Base-by-base conservation (phyloP, 768 basidiomycete genomes). In the Boletales sp. region DNA sequence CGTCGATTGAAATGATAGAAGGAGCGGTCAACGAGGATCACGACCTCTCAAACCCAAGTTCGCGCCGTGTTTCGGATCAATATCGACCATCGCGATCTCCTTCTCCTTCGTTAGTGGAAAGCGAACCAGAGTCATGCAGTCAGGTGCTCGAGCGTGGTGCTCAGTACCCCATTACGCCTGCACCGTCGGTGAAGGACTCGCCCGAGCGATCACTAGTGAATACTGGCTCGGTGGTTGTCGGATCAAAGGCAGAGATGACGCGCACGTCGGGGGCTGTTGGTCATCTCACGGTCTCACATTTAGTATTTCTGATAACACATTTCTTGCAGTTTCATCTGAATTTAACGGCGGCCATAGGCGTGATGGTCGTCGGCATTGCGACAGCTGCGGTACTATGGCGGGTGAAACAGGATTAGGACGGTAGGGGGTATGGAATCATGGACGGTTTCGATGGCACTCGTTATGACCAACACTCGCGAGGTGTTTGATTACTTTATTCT, bases 301-400 rank as follows among this genome's bases (percentile, higher is more conserved):
- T 48, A 17, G 36, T 44, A 2, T 12, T 41, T 39, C 55, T 67
- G 48, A 67, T 61, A 2, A 57, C 52, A 36, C 15, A 31, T 63
- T 52, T 57, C 44, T 58, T 62, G 45, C 64, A 64, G 65, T 58
- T 65, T 28, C 63, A 63, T 19, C 30, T 69, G 31, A 53, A 63
- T 52, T 41, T 70, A 57, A 82, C 57, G 49, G 75, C 84, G 2
- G 84, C 82, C 6, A 66, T 85, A 4, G 85, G 85, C 5, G 79
- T 87, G 8, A 62, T 87, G 15, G 74, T 89, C 5, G 66, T 89
- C 28, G 75, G 82, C 44, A 78, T 86, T 8, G 84, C 83, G 4
- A 84, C 87, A 3, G 84, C 79, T 12, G 86, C 85, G 8, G 86
- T 89, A 44, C 68, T 86, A 58, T 87, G 85, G 84, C 76, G 83